Conservation (phyloP, 2,329 filamentous ascomycete genomes). For the Sphaerulina vaccinii region DNA sequence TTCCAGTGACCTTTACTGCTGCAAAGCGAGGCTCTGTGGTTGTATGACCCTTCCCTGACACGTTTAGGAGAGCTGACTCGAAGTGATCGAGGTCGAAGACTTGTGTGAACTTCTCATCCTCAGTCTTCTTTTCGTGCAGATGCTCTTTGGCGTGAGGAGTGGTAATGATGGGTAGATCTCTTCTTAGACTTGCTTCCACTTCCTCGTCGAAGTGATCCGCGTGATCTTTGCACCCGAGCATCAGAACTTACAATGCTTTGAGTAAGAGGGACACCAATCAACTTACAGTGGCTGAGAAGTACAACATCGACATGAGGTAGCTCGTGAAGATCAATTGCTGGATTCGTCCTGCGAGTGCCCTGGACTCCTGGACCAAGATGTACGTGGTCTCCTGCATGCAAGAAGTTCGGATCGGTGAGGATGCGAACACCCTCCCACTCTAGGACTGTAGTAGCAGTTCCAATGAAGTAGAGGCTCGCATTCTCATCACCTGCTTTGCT, state of each 20-base stretch:
- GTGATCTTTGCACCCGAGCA: too few relatives aligned
- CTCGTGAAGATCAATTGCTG: slow-evolving; percentile 59
- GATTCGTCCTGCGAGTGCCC: slow-evolving; percentile 56
- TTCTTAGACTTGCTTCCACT: slow-evolving; percentile 52
- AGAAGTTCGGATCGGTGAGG: slow-evolving; percentile 62
- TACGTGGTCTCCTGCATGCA: slow-evolving; percentile 65
- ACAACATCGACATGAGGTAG: slow-evolving; percentile 61
- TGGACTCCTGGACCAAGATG: slow-evolving; percentile 65
- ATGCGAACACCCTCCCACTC: slow-evolving; percentile 55
- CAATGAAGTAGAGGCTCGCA: slow-evolving; percentile 55
- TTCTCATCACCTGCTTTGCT: slow-evolving; percentile 39
- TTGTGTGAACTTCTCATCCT: slow-evolving; percentile 53
- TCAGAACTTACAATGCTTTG: too few relatives aligned
- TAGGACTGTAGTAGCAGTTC: slow-evolving; percentile 57
- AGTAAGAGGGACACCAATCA: too few relatives aligned
- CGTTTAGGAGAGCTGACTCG: slow-evolving; percentile 51
- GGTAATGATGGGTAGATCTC: slow-evolving; percentile 61
- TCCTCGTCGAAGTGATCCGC: slow-evolving; percentile 58
- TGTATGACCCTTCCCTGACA: slow-evolving; percentile 27
- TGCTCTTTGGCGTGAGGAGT: slow-evolving; percentile 60
- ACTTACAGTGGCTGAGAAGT: slow-evolving; percentile 63
- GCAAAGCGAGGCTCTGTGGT: slow-evolving; percentile 35
- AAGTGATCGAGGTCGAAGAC: slow-evolving; percentile 59
- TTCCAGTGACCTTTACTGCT: slow-evolving; percentile 59
- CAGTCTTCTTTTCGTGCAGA: slow-evolving; percentile 46